Base-by-base conservation (phyloP, 164 flowering plant genomes). In the Magnolia officinalis region DNA sequence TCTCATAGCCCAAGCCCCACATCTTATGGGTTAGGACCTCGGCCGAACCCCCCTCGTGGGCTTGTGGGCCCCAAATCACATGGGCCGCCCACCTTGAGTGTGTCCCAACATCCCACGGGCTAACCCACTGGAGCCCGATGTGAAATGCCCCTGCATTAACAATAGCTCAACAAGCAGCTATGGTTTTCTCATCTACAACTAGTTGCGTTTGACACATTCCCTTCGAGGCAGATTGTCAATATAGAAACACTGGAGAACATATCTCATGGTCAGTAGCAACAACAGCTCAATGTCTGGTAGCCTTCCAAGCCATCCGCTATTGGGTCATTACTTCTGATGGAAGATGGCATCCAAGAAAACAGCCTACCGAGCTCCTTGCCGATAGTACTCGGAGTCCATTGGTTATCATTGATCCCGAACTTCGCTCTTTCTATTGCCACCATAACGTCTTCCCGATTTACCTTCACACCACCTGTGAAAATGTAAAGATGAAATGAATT, bases 351-450 rank as follows among this genome's bases (percentile, higher is more conserved):
- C 99, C 98, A 96, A 72, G 97, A 97, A 74, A 96, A 91, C 66
- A 94, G 78, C 74, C 87, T 92, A 18, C 87, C 89, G 9, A 96
- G 88, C 82, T 94, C 97, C 81, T 84, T 85, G 80, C 86, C 78
- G 72, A 92, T 78, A 20, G 82, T 78, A 21, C 71, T 79, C 26
- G 89, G 72, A 80, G 74, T 86, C 59, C 65, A 63, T 72, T 81
- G 86, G 80, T 74, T 81, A 76, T 84, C 88, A 67, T 85, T 89
- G 82, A 92, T 94, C 20, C 98, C 99, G 87, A 84, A 96, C 80
- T 91, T 92, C 1, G 97, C 98, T 82, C 99, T 91, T 78, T 94
- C 99, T 72, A 96, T 83, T 23, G 98, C 96, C 81, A 88, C 92
- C 98, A 94, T 91, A 73, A 94, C 76, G 82, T 96, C 97, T 85